A percentile compares a stretch with the other conserved stretches of the same genome.
phyloP scores from a whole-genome alignment of 345 rosid species.

The Salix viminalis region DNA sequence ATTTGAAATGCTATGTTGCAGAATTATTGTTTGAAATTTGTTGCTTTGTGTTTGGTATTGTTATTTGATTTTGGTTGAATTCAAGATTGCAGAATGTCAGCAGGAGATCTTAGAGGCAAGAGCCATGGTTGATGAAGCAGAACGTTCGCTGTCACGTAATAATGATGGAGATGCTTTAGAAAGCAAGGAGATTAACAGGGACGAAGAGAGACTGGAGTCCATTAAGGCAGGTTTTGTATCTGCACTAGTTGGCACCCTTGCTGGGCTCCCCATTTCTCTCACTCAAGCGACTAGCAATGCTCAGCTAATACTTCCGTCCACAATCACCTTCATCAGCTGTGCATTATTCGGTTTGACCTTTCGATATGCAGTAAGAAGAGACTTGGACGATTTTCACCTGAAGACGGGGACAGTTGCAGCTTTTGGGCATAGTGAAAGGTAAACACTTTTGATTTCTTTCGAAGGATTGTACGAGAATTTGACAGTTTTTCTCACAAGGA shows the following conservation, averaged over 20 bases:
- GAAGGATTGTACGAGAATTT: neutral
- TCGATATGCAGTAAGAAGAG: slow-evolving; percentile 71
- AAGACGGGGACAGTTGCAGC: slow-evolving; percentile 78
- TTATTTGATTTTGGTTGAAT: slow-evolving; percentile 3
- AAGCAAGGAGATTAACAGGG: slow-evolving; percentile 33
- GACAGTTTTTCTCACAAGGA: too few relatives aligned
- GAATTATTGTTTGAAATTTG: neutral
- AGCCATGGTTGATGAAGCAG: slow-evolving; percentile 76
- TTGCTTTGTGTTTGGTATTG: neutral
- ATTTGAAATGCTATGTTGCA: neutral
- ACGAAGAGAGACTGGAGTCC: slow-evolving; percentile 75
- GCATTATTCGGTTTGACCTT: slow-evolving; percentile 84
- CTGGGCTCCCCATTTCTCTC: slow-evolving; percentile 54
- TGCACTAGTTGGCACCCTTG: slow-evolving; percentile 69
- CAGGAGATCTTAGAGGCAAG: slow-evolving; percentile 66
- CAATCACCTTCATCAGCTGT: slow-evolving; percentile 63
- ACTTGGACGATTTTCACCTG: slow-evolving; percentile 63
- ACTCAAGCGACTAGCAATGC: slow-evolving; percentile 44
- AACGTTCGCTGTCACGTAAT: slow-evolving; percentile 38
- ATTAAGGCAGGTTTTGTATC: slow-evolving; percentile 65
- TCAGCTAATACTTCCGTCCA: slow-evolving; percentile 60
- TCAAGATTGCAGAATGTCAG: slow-evolving; percentile 78
- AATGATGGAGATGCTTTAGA: neutral
- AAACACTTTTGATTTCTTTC: neutral
- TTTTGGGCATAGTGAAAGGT: slow-evolving; percentile 83